phyloP scores from a whole-genome alignment of 78 protist species.

The Dictyostelium intermedium region DNA sequence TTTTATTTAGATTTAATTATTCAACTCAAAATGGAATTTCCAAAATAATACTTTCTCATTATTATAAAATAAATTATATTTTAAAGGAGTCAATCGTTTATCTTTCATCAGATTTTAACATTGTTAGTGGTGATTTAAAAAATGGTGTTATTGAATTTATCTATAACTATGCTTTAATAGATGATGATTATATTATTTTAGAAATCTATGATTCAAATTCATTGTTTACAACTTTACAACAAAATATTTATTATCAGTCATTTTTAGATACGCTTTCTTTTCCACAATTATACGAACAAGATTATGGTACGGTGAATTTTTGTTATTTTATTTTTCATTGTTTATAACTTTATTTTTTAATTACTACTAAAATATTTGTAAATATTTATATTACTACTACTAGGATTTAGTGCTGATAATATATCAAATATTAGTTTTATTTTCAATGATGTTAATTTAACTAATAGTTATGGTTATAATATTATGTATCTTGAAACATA shows the following conservation, averaged over 20 bases:
- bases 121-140: background rate
- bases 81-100: background rate
- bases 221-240: background rate
- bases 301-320: background rate
- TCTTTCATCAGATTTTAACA: background rate
- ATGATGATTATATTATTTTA: background rate
- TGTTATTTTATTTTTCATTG: too few species aligned
- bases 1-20: background rate
- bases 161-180: background rate
- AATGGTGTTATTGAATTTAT: background rate
- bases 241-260: background rate
- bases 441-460: background rate
- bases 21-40: background rate
- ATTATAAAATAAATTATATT: background rate
- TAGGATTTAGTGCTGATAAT: background rate
- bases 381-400: too few species aligned
- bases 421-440: background rate
- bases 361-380: too few species aligned
- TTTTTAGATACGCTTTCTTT: background rate
- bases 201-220: background rate
- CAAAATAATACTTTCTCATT: background rate
- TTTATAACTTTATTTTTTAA: too few species aligned
- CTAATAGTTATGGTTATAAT: background rate
- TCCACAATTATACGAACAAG: background rate
- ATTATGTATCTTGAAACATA: background rate